Evolutionary conservation across 169 alveolate genomes (phyloP).

Genomic region (Cryptosporidium viatorum): DNA sequence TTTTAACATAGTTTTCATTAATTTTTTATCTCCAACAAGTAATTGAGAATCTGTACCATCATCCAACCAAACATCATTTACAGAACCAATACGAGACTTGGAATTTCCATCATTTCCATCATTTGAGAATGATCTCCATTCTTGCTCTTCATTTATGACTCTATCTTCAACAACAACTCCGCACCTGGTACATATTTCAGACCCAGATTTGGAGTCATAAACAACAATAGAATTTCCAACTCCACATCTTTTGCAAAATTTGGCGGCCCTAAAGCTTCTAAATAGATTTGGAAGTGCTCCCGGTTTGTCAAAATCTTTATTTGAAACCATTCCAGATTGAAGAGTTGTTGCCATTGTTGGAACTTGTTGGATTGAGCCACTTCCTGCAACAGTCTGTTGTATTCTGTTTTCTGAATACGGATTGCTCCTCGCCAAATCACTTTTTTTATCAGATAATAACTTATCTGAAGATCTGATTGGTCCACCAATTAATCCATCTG

Average conservation of each 20-base stretch:
- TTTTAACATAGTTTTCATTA: conserved; percentile 58
- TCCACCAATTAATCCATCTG: background rate
- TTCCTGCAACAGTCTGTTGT: background rate
- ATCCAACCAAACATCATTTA: conserved; percentile 89
- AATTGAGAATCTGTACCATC: conserved; percentile 87
- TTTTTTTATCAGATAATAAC: background rate
- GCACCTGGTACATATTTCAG: conserved; percentile 87
- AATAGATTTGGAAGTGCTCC: conserved; percentile 67
- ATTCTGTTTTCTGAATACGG: conserved; percentile 7
- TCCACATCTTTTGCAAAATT: conserved; percentile 85
- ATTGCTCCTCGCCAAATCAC: background rate
- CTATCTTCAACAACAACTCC: conserved; percentile 87
- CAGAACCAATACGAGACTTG: conserved; percentile 89
- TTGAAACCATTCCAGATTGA: conserved; percentile 1
- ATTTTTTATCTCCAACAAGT: conserved; percentile 81
- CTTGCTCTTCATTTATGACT: conserved; percentile 89
- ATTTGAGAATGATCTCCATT: conserved; percentile 88
- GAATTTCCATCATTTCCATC: conserved; percentile 85
- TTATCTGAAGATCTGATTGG: conserved; percentile 35
- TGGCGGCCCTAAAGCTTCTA: conserved; percentile 67
- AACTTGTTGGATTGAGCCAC: background rate
- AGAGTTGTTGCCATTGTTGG: background rate
- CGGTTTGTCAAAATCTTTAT: conserved; percentile 8
- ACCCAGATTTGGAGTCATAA: conserved; percentile 88
- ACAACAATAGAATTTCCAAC: conserved; percentile 80